Evolutionary conservation across 371 early-diverging fungal genomes (phyloP).

Genomic region (Apophysomyces sp.): DNA sequence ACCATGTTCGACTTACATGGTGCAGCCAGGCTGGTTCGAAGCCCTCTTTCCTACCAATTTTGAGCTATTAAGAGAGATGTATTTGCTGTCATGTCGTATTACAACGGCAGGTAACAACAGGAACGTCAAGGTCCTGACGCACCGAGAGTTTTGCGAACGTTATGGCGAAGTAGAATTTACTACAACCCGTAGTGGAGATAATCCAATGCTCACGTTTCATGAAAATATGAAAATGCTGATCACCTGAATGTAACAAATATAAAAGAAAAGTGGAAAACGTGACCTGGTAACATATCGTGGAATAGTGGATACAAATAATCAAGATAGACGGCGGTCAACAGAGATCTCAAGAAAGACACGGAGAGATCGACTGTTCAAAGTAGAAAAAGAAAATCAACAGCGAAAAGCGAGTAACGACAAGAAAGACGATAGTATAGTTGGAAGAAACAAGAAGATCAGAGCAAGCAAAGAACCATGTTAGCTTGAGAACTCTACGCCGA

Average conservation of each 20-base stretch:
- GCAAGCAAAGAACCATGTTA: no score
- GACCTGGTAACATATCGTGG: no score
- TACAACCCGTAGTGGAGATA: constrained; percentile 75
- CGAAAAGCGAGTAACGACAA: no score
- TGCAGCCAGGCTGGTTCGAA: constrained; percentile 93
- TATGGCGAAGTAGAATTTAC: constrained; percentile 74
- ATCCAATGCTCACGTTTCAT: constrained; percentile 84
- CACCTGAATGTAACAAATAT: constrained; percentile 16
- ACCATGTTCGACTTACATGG: constrained; percentile 86
- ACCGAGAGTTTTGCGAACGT: constrained; percentile 69
- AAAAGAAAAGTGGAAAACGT: no score
- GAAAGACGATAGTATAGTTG: no score
- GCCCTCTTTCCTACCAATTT: constrained; percentile 97
- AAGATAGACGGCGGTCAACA: no score
- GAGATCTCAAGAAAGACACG: no score
- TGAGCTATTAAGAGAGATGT: constrained; percentile 72
- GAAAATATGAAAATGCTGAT: constrained; percentile 77
- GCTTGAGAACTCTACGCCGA: no score
- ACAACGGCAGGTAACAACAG: constrained; percentile 27
- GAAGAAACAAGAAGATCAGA: no score
- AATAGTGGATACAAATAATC: no score
- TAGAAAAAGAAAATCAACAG: no score
- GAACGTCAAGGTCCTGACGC: constrained; percentile 57
- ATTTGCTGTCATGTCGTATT: constrained; percentile 54
- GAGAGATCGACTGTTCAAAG: no score